Percentiles rank a stretch among this genome's conserved stretches.
Evolutionary conservation across 1,139 yeast species (phyloP).

Genomic region (Yamadazyma jaroonii): DNA sequence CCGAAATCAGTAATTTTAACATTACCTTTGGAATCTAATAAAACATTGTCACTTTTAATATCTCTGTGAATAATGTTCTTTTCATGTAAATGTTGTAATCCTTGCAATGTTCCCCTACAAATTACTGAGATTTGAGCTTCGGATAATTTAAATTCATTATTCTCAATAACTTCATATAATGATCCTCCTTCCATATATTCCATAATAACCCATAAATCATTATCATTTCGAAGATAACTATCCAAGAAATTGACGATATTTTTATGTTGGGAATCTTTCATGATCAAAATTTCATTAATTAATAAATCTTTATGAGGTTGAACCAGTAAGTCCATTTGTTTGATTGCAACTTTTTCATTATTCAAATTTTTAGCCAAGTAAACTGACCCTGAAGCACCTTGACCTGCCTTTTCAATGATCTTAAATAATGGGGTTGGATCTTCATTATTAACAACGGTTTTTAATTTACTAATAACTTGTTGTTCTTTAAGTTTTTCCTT

Average conservation of each 20-base stretch:
- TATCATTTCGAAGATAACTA: constrained; percentile 40
- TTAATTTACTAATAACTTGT: constrained; percentile 80
- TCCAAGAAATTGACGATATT: constrained; percentile 49
- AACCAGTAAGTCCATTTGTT: constrained; percentile 90
- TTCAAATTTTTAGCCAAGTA: constrained; percentile 74
- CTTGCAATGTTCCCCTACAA: constrained; percentile 88
- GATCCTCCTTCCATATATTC: constrained; percentile 86
- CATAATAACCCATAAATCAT: constrained; percentile 85
- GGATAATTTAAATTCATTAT: constrained; percentile 60
- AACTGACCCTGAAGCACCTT: constrained; percentile 97
- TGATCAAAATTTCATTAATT: constrained; percentile 51
- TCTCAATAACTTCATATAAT: constrained; percentile 86
- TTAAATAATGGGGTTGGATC: constrained; percentile 87
- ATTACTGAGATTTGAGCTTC: constrained; percentile 87
- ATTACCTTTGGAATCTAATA: constrained; percentile 80
- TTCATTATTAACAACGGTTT: constrained; percentile 74
- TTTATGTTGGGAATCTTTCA: constrained; percentile 48
- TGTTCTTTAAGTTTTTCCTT: constrained; percentile 78
- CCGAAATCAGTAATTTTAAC: constrained; percentile 98
- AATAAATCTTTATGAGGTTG: constrained; percentile 95
- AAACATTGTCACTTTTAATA: constrained; percentile 91
- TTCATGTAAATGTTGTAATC: constrained; percentile 85
- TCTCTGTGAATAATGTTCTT: constrained; percentile 95
- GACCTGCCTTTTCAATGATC: constrained; percentile 95
- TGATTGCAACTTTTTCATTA: constrained; percentile 69